Evolutionary conservation across 2,329 filamentous ascomycete species (phyloP), one percentile per base, ranked within the genome.

Genomic region (Trichophyton benhamiae): DNA sequence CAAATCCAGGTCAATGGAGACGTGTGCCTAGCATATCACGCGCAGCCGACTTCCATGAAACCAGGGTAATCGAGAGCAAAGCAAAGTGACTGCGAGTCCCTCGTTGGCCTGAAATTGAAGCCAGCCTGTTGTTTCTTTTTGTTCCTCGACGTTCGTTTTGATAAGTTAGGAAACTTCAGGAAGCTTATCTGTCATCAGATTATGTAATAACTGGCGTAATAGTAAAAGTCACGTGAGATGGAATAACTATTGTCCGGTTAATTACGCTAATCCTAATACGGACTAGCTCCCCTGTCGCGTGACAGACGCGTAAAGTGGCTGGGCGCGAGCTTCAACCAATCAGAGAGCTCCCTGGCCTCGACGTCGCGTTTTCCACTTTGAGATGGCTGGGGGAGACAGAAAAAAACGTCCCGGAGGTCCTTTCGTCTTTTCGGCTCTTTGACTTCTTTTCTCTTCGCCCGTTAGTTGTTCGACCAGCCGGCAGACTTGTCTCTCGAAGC

Each of bases 381-480:
- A 58, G 57, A 58, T 58, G 57, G 57, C 57, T 58, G 57, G 57
- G 57, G 57, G 42, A 44, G 7, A n/a, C 20, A 38, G 11, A 38
- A 38, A 38, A 38, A 38, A 38, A 38, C 33, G 33, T 30, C 33
- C 33, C 8, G 2, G 3, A 38, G 9, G 33, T 13, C 33, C 9
- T 38, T 38, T 38, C 27, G 27, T 9, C 36, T n/a, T 20, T 46
- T 48, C 44, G 46, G 25, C 2, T 2, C 20, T 22, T 52, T 52
- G n/a, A 6, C 22, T 25, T 48, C n/a, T 25, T 48, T 15, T 53
- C 6, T 30, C 2, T 38, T 38, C 33, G 1, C 33, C 33, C 3
- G 15, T 36, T 8, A 6, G 15, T 20, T 8, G 2, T 3, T 55
- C n/a, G 22, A 55, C 25, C 52, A n/a, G 52, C 52, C 52, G 33